A percentile compares a stretch with the other conserved stretches of the same genome.
These are phyloP conservation scores for Cyberlindnera amylophila DNA, from an alignment of 805 yeast genomes.

Conservation along the genomic window DNA sequence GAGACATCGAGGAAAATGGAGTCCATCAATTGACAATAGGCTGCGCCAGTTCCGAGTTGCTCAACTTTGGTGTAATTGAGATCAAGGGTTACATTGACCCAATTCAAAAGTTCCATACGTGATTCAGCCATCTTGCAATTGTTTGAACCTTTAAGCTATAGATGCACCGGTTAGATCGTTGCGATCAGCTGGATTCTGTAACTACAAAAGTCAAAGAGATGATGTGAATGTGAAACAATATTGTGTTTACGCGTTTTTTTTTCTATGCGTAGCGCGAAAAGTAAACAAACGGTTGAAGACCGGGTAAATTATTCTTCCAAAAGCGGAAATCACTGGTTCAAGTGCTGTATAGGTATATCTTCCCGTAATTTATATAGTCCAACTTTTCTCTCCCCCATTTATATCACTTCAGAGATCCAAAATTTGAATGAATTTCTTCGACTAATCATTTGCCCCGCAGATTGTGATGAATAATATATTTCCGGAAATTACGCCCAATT, in stretches of 20 bases:
- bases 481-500: too few species aligned
- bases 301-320: neutral
- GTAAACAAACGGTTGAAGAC: slow-evolving; percentile 8
- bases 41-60: slow-evolving; percentile 94
- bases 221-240: slow-evolving; percentile 2
- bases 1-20: slow-evolving; percentile 81
- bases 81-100: slow-evolving; percentile 75
- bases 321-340: too few species aligned
- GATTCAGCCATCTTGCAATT: slow-evolving; percentile 44
- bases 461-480: too few species aligned
- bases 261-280: slow-evolving; percentile 1
- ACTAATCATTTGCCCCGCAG: too few species aligned
- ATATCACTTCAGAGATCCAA: too few species aligned
- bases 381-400: too few species aligned
- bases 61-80: slow-evolving; percentile 75
- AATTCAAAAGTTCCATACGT: slow-evolving; percentile 74
- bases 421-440: too few species aligned
- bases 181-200: too few species aligned
- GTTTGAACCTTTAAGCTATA: too few species aligned
- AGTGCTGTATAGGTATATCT: too few species aligned
- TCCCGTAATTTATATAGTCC: too few species aligned
- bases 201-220: neutral
- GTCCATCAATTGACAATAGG: slow-evolving; percentile 89
- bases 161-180: too few species aligned
- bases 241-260: slow-evolving; percentile 1